Percentiles rank a stretch among this genome's conserved stretches.
These are phyloP conservation scores for Solanum commersonii DNA, from an alignment of 257 asterid genomes.

Conservation along the genomic window DNA sequence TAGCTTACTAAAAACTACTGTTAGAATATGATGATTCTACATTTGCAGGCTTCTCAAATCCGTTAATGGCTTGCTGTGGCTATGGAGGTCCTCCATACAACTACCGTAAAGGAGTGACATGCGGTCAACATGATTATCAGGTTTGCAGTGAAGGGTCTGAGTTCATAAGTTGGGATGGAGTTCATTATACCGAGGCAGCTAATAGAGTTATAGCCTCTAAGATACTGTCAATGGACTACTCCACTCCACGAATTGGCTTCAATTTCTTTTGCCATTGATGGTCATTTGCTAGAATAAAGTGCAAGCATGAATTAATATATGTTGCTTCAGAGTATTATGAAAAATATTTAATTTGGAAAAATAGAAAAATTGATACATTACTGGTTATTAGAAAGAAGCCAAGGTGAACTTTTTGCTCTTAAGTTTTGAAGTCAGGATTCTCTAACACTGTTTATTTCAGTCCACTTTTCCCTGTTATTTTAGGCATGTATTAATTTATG, in stretches of 20 bases:
- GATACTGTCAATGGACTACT: constrained; percentile 48
- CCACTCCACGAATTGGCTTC: constrained; percentile 46
- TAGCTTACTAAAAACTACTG: neutral
- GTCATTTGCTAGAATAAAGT: neutral
- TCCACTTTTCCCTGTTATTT: neutral
- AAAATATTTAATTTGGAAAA: neutral
- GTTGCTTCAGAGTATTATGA: neutral
- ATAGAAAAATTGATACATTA: neutral
- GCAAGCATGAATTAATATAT: neutral
- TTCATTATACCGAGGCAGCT: constrained; percentile 85
- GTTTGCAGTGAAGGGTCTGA: constrained; percentile 45
- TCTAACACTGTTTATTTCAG: neutral
- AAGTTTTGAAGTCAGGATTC: neutral
- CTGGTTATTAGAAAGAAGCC: neutral
- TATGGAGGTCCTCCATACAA: constrained; percentile 82
- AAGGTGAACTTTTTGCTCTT: neutral
- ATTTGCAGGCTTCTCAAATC: constrained; percentile 46
- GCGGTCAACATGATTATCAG: constrained; percentile 51
- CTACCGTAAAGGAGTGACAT: constrained; percentile 33
- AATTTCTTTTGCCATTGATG: constrained; percentile 58
- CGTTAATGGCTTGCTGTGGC: constrained; percentile 86
- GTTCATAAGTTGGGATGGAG: constrained; percentile 70
- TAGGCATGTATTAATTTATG: neutral
- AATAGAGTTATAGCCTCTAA: constrained; percentile 51
- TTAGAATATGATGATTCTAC: neutral